Percentiles rank a stretch among this genome's conserved stretches.
Evolutionary conservation across 2,329 filamentous ascomycete species (phyloP).

Genomic region (Colletotrichum spinosum): DNA sequence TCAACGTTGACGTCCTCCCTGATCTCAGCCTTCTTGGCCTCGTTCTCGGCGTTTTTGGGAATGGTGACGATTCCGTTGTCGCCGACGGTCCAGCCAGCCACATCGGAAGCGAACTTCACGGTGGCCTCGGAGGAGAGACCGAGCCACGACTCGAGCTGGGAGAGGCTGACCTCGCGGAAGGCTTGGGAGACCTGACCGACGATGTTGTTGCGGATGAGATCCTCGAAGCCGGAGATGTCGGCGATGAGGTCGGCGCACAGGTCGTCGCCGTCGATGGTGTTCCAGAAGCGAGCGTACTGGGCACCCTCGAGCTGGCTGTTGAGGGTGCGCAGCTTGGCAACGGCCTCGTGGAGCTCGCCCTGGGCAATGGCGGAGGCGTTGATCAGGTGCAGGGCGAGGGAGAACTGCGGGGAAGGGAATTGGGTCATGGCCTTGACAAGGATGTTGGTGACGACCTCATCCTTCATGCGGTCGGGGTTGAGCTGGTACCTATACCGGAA

Average conservation of each 20-base stretch:
- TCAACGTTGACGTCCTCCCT: conserved; percentile 94
- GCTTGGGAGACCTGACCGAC: conserved; percentile 86
- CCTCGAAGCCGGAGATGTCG: conserved; percentile 95
- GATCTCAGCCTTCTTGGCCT: conserved; percentile 95
- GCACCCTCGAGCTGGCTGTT: conserved; percentile 90
- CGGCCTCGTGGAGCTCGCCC: conserved; percentile 86
- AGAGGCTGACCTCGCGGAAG: conserved; percentile 77
- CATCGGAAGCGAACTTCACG: conserved; percentile 83
- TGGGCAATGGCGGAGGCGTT: conserved; percentile 77
- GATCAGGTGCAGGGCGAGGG: conserved; percentile 92
- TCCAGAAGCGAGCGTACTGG: conserved; percentile 94
- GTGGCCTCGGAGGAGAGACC: conserved; percentile 76
- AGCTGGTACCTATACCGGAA: conserved; percentile 85
- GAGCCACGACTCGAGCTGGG: conserved; percentile 80
- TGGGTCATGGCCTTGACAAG: conserved; percentile 97
- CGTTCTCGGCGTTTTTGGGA: conserved; percentile 95
- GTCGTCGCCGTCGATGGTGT: conserved; percentile 90
- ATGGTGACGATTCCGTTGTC: conserved; percentile 75
- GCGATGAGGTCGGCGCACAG: conserved; percentile 95
- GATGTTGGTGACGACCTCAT: conserved; percentile 98
- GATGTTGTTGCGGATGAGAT: conserved; percentile 90
- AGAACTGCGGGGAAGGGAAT: conserved; percentile 97
- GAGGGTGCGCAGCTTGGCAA: conserved; percentile 86
- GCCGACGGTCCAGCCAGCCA: conserved; percentile 88
- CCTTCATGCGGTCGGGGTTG: conserved; percentile 97